Base-by-base conservation (phyloP, 2,329 filamentous ascomycete species). In the Aspergillus japonicus region DNA sequence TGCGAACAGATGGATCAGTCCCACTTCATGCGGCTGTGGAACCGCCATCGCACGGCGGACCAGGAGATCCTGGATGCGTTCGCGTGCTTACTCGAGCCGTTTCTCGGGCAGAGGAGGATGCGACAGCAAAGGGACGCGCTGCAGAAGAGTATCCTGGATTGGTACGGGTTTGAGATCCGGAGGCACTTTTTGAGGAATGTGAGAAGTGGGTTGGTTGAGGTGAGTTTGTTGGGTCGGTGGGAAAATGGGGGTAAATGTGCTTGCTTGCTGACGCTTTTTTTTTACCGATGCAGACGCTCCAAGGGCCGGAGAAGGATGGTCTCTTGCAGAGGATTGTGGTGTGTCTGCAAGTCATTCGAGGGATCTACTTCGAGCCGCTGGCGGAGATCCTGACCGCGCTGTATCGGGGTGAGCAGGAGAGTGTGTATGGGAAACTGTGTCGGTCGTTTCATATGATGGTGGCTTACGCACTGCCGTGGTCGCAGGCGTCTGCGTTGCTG, bases 361-460 rank as follows among this genome's bases (percentile, higher is more conserved):
- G 64, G 31, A 70, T 77, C 5, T 79, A 79, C 56, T 69, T 76
- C 57, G 65, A 69, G 16, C 75, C 74, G 0, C 65, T 78, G 31
- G 63, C 71, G 33, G 68, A 75, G 50, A 70, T 73, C 57, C 50
- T 78, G 76, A 35, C 70, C 73, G 4, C 56, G 8, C 56, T 73
- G 47, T 58, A 70, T 24, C 49, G 53, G 4, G 33, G 64, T 3
- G 72, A 66, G 23, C 74, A 67, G 64, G 71, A 69, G 56, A 66
- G 56, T 50, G 69, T 66, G 54, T 72, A 71, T 61, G 66, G 59
- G 23, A 78, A 74, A 58, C 73, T 83, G 42, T 72, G 72, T 35
- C 71, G 75, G 42, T 75, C 76, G 33, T 72, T 84, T 23, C 76
- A 82, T 57, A 78, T 79, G 10, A 74, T 81, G 31, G 78, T 83